phyloP scores from a whole-genome alignment of 768 basidiomycete genomes.

The Coprinopsis strossmayeri region DNA sequence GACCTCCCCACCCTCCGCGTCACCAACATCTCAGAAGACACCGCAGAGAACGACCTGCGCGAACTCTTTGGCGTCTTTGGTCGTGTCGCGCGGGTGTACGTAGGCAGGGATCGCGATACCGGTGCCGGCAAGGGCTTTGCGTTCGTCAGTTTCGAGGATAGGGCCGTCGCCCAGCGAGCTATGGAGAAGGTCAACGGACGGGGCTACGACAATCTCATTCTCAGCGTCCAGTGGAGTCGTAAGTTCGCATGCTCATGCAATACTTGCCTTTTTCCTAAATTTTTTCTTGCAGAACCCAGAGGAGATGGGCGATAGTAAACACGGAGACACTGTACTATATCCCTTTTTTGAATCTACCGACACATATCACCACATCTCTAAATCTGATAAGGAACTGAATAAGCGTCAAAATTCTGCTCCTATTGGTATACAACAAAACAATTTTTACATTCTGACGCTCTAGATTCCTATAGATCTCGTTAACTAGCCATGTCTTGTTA shows the following conservation, averaged over 20 bases:
- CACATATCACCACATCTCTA: no score
- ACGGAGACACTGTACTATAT: slow-evolving; percentile 5
- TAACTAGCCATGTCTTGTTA: no score
- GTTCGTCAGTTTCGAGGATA: slow-evolving; percentile 92
- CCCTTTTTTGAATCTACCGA: slow-evolving; percentile 8
- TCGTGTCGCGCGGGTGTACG: slow-evolving; percentile 82
- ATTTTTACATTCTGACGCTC: no score
- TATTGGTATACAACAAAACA: no score
- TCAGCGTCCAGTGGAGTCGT: slow-evolving; percentile 61
- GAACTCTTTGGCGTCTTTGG: slow-evolving; percentile 88
- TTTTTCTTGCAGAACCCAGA: slow-evolving; percentile 24
- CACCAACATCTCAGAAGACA: slow-evolving; percentile 95
- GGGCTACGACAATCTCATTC: slow-evolving; percentile 89
- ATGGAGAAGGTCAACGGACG: slow-evolving; percentile 88
- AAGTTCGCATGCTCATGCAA: slow-evolving; percentile 24
- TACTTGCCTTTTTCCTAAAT: not conserved
- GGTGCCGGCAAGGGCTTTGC: slow-evolving; percentile 95
- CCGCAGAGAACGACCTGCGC: slow-evolving; percentile 88
- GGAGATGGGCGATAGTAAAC: slow-evolving; percentile 26
- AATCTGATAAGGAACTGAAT: no score
- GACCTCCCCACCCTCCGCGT: slow-evolving; percentile 96
- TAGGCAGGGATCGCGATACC: slow-evolving; percentile 92
- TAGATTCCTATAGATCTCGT: no score
- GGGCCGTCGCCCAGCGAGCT: slow-evolving; percentile 73
- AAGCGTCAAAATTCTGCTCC: no score